Percentiles rank a stretch among this genome's conserved stretches.
Evolutionary conservation across 2,329 filamentous ascomycete species (phyloP).

Genomic region (Dactylellina sp.): DNA sequence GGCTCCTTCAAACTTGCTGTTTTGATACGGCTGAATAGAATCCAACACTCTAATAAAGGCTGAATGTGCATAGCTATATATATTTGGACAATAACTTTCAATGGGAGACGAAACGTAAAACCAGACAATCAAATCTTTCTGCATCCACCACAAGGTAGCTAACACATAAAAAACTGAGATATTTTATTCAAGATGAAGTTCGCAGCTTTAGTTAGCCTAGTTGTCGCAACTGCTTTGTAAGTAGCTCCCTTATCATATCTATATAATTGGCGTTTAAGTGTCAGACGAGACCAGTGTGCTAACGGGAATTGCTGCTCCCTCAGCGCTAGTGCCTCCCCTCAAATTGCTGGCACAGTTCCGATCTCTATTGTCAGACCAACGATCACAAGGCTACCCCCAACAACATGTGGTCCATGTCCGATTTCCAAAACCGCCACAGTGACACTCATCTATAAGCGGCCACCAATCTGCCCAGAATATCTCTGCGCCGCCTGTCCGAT

Average conservation of each 20-base stretch:
- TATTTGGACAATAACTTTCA: constrained; percentile 3
- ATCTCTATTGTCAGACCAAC: constrained; percentile 33
- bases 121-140: no score
- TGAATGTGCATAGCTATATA: not conserved
- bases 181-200: constrained; percentile 32
- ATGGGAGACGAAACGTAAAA: no score
- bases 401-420: constrained; percentile 33
- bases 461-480: constrained; percentile 43
- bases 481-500: constrained; percentile 23
- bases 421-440: constrained; percentile 29
- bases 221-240: constrained; percentile 22
- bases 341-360: constrained; percentile 22
- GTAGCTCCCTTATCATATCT: no score
- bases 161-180: no score
- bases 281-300: no score
- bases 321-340: constrained; percentile 18
- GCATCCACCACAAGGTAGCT: no score
- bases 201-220: not conserved
- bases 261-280: no score
- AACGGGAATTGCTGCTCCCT: no score
- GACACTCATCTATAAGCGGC: constrained; percentile 33
- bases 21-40: not conserved
- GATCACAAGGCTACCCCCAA: constrained; percentile 17
- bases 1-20: no score
- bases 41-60: not conserved